These are phyloP conservation scores for Vickermania spadyakhi DNA, from an alignment of 208 protist genomes.

Conservation along the genomic window DNA sequence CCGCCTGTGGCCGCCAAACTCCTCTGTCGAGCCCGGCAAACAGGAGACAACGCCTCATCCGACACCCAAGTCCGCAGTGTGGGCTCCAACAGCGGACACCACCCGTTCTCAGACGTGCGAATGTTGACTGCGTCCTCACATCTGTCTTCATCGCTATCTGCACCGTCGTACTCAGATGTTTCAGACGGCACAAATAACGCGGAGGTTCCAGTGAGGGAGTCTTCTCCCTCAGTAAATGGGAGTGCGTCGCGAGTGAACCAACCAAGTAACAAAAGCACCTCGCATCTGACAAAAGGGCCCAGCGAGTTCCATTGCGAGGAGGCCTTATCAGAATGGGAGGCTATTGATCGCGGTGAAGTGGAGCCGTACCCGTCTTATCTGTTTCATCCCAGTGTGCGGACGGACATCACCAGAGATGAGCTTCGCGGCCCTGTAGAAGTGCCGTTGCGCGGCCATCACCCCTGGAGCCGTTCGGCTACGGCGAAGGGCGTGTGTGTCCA, in stretches of 20 bases:
- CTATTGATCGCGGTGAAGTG: conserved; percentile 17
- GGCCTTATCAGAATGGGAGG: conserved; percentile 15
- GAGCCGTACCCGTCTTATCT: conserved; percentile 39
- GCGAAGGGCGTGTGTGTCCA: conserved; percentile 21
- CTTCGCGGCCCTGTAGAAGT: too few species aligned
- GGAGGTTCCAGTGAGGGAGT: too few species aligned
- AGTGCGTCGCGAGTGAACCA: too few species aligned
- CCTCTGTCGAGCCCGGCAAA: not conserved
- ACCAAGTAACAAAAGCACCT: too few species aligned
- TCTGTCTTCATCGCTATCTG: conserved; percentile 7
- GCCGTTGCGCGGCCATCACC: too few species aligned
- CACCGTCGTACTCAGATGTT: not conserved
- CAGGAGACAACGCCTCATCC: too few species aligned
- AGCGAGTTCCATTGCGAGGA: too few species aligned
- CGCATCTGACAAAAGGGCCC: too few species aligned
- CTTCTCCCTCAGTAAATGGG: too few species aligned
- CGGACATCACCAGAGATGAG: too few species aligned
- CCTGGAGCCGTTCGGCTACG: not conserved
- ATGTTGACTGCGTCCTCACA: not conserved
- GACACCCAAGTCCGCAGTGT: not conserved
- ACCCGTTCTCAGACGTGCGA: not conserved
- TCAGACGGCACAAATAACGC: too few species aligned
- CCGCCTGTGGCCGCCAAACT: not conserved
- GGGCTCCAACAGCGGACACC: not conserved
- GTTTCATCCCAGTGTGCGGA: conserved; percentile 26